These are phyloP conservation scores for Musa schizocarpa DNA, from an alignment of 176 grass and related monocot genomes.

Conservation along the genomic window DNA sequence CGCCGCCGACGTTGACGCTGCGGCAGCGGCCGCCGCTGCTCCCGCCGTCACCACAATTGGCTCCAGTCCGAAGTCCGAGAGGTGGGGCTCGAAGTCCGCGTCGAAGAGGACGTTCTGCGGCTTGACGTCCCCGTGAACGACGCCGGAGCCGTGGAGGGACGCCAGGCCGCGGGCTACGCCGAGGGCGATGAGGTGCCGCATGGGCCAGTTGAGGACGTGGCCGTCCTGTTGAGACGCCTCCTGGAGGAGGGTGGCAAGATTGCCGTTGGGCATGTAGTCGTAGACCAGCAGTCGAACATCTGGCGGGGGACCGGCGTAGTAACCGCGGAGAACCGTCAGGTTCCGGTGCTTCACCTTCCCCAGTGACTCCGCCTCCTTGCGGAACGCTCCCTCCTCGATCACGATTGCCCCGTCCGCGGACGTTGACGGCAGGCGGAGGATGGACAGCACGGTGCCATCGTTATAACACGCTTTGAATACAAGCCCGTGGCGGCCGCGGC, in stretches of 20 bases:
- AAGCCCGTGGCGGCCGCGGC: constrained; percentile 83
- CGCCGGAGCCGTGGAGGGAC: constrained; percentile 73
- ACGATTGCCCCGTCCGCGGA: constrained; percentile 76
- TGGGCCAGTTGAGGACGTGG: constrained; percentile 96
- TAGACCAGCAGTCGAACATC: constrained; percentile 86
- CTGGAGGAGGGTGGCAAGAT: constrained; percentile 83
- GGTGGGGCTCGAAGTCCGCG: constrained; percentile 90
- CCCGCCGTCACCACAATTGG: constrained; percentile 84
- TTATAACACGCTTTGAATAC: constrained; percentile 96
- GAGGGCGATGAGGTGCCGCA: constrained; percentile 94
- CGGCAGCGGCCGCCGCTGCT: constrained; percentile 48
- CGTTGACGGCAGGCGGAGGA: constrained; percentile 76
- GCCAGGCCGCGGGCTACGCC: constrained; percentile 73
- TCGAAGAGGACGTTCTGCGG: constrained; percentile 94
- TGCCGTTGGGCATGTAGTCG: constrained; percentile 99
- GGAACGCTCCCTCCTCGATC: constrained; percentile 83
- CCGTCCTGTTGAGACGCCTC: constrained; percentile 97
- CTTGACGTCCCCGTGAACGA: constrained; percentile 88
- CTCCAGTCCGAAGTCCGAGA: constrained; percentile 91
- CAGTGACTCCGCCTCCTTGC: constrained; percentile 83
- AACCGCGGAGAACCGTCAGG: constrained; percentile 82
- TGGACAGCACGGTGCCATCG: constrained; percentile 85
- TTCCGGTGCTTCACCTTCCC: constrained; percentile 99
- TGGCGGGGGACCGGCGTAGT: constrained; percentile 89
- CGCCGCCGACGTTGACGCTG: constrained; percentile 39